These are phyloP conservation scores for Zoysia matrella DNA, from an alignment of 202 grass and related monocot genomes.

Conservation along the genomic window DNA sequence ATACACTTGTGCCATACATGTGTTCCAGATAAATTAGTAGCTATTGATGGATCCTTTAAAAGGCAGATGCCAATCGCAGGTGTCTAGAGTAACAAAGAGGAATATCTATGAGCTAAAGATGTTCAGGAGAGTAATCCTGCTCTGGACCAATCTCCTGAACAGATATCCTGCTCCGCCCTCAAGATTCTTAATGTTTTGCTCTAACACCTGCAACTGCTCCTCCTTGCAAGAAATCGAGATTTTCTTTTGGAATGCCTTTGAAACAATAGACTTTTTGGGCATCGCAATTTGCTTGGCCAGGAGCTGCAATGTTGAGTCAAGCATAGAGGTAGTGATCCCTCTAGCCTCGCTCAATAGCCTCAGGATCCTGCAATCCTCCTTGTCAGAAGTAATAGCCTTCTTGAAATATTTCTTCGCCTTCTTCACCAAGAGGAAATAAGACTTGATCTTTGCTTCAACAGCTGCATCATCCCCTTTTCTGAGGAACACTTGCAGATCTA, in stretches of 20 bases:
- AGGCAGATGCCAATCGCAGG: slow-evolving; percentile 42
- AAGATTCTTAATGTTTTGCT: slow-evolving; percentile 47
- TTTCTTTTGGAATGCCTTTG: slow-evolving; percentile 51
- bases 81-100: slow-evolving; percentile 26
- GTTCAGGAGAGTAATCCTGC: slow-evolving; percentile 74
- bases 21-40: slow-evolving; percentile 9
- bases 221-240: slow-evolving; percentile 42
- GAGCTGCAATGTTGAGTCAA: too few species aligned
- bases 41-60: slow-evolving; percentile 42
- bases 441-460: slow-evolving; percentile 38
- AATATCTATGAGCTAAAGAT: slow-evolving; percentile 59
- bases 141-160: background rate
- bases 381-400: too few species aligned
- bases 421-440: background rate
- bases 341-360: too few species aligned
- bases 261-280: slow-evolving; percentile 26
- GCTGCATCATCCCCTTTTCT: slow-evolving; percentile 51
- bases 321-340: too few species aligned
- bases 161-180: slow-evolving; percentile 28
- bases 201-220: slow-evolving; percentile 41
- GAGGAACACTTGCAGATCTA: slow-evolving; percentile 54
- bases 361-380: too few species aligned
- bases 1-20: slow-evolving; percentile 39
- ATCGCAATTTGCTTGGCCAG: too few species aligned
- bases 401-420: too few species aligned